These are phyloP conservation scores for Silene latifolia DNA, from an alignment of 148 eudicot genomes.

Conservation along the genomic window DNA sequence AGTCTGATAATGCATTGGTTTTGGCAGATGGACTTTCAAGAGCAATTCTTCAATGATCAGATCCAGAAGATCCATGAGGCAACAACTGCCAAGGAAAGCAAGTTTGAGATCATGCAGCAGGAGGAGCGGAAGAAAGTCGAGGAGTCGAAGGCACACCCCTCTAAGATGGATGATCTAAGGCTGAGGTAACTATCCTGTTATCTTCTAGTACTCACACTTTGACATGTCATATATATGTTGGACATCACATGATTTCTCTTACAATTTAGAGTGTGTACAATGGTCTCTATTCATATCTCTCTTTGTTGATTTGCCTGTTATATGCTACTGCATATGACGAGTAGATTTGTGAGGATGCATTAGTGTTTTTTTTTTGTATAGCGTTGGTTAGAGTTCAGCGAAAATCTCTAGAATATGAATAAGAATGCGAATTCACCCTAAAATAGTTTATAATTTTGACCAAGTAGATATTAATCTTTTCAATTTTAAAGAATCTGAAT, in stretches of 20 bases:
- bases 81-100: slow-evolving; percentile 50
- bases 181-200: slow-evolving; percentile 36
- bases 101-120: slow-evolving; percentile 63
- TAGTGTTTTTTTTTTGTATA: neutral
- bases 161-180: slow-evolving; percentile 35
- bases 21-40: slow-evolving; percentile 63
- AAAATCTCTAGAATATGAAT: neutral
- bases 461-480: neutral
- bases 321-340: neutral
- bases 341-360: neutral
- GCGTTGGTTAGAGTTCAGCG: neutral
- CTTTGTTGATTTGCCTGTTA: neutral
- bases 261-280: neutral
- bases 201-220: neutral
- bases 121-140: slow-evolving; percentile 46
- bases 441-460: too few species aligned
- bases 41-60: slow-evolving; percentile 58
- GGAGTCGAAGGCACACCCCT: slow-evolving; percentile 23
- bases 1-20: slow-evolving; percentile 2
- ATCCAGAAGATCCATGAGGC: slow-evolving; percentile 44
- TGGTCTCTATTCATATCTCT: neutral
- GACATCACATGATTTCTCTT: neutral
- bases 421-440: neutral
- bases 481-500: neutral
- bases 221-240: neutral